Base-by-base conservation (phyloP, 1,284 basidiomycete genomes). In the Malassezia pachydermatis region DNA sequence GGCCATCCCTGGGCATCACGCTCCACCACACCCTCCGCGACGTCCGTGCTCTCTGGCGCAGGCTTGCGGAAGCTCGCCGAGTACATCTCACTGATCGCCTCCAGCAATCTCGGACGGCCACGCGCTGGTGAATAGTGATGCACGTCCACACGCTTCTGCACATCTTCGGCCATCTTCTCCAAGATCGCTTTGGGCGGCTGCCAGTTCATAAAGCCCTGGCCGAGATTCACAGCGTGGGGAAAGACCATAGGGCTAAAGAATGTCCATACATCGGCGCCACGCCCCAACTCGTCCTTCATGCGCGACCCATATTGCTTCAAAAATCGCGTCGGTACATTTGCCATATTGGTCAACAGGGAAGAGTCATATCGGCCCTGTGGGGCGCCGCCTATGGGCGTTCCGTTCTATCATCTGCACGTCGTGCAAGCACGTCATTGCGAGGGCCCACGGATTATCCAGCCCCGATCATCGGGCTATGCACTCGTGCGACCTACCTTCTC, bases 141-240 rank as follows among this genome's bases (percentile, higher is more conserved):
- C 38, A 66, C 45, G n/a, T 68, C 68, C 2, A 61, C 53, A 5
- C 66, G 57, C 16, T 54, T 32, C 4, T 38, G 16, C 5, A 58
- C 33, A 23, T 58, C 62, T 11, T 45, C 40, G 4, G 42, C 53
- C 9, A 68, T 27, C 3, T 48, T 45, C 2, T 68, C 60, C 22
- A 57, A 47, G 23, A 68, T 50, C 38, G 61, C 68, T 1, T 57
- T 25, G 2, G 67, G 62, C 8, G 68, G 68, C 24, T 59, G 45
- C 60, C 65, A 71, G 44, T 64, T 66, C 68, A 71, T 71, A 40
- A 70, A 71, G 2, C 68, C 68, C 40, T 71, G 68, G 11, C 68
- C 68, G 9, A 71, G 57, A 37, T 69, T 69, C 57, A 68, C 58
- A n/a, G 64, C 65, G 16, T 53, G 58, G 17, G 67, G 68, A 29